These are phyloP conservation scores for Lanmaoa rubissima DNA, from an alignment of 768 basidiomycete genomes.

Conservation along the genomic window DNA sequence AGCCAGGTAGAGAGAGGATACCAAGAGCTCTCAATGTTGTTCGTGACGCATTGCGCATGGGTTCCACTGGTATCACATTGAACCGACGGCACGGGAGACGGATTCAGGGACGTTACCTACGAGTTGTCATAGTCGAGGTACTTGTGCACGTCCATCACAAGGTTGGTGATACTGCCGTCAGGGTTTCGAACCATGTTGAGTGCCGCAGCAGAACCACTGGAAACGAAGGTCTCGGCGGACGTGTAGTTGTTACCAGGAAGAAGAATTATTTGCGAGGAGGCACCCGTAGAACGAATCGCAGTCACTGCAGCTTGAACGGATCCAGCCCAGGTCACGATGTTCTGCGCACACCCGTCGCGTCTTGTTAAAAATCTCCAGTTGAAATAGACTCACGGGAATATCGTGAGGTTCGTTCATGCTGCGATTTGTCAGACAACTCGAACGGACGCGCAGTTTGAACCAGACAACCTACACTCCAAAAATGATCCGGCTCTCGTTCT, in stretches of 20 bases:
- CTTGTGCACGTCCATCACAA: constrained; percentile 63
- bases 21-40: constrained; percentile 51
- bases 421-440: background rate
- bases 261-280: constrained; percentile 53
- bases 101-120: constrained; percentile 26
- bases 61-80: constrained; percentile 32
- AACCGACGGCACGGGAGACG: background rate
- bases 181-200: constrained; percentile 44
- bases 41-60: constrained; percentile 47
- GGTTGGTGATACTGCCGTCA: constrained; percentile 42
- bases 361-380: background rate
- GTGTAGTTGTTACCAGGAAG: constrained; percentile 61
- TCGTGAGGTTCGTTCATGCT: constrained; percentile 70
- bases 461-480: constrained; percentile 45
- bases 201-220: constrained; percentile 49
- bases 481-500: constrained; percentile 38
- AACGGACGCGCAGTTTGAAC: background rate
- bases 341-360: constrained; percentile 4
- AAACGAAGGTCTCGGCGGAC: constrained; percentile 49
- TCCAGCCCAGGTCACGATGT: constrained; percentile 47
- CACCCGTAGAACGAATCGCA: constrained; percentile 53
- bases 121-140: constrained; percentile 58
- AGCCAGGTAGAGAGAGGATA: constrained; percentile 50
- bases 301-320: constrained; percentile 58
- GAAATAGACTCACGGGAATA: constrained; percentile 34